A percentile compares a stretch with the other conserved stretches of the same genome.
phyloP scores from a whole-genome alignment of 148 eudicot species.

The Rhododendron williamsianum region DNA sequence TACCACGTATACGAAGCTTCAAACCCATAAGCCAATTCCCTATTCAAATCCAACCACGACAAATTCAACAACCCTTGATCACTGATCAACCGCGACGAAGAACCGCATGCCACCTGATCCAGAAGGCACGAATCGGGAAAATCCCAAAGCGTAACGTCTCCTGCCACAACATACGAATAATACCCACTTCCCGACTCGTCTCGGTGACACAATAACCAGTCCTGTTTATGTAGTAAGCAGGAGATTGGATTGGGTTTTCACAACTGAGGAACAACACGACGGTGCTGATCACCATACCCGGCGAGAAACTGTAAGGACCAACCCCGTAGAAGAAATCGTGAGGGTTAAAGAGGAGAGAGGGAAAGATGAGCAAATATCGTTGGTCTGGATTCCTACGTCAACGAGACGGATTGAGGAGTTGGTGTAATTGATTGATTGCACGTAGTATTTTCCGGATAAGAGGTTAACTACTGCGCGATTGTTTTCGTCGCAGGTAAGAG shows the following conservation, averaged over 20 bases:
- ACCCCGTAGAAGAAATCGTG: too few relatives aligned
- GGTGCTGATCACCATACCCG: too few relatives aligned
- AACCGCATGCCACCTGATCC: neutral
- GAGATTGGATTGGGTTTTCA: neutral
- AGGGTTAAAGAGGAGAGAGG: neutral
- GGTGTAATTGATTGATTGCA: slow-evolving; percentile 12
- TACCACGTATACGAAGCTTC: neutral
- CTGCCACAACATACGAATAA: neutral
- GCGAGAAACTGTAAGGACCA: too few relatives aligned
- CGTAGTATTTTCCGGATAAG: slow-evolving; percentile 7
- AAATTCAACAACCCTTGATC: neutral
- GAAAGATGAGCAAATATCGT: neutral
- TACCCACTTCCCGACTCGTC: neutral
- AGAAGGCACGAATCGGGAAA: slow-evolving; percentile 9
- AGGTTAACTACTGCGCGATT: neutral
- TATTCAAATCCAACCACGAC: slow-evolving; percentile 1
- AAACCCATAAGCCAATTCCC: slow-evolving; percentile 14
- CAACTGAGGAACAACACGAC: slow-evolving; percentile 10
- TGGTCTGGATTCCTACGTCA: slow-evolving; percentile 1
- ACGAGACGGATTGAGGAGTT: neutral
- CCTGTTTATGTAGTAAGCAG: neutral
- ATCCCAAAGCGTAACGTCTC: neutral
- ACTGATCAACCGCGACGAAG: neutral
- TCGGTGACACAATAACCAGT: neutral
- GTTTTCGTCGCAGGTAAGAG: neutral